Base-by-base conservation (phyloP, 345 rosid species). In the Linum usitatissimum region DNA sequence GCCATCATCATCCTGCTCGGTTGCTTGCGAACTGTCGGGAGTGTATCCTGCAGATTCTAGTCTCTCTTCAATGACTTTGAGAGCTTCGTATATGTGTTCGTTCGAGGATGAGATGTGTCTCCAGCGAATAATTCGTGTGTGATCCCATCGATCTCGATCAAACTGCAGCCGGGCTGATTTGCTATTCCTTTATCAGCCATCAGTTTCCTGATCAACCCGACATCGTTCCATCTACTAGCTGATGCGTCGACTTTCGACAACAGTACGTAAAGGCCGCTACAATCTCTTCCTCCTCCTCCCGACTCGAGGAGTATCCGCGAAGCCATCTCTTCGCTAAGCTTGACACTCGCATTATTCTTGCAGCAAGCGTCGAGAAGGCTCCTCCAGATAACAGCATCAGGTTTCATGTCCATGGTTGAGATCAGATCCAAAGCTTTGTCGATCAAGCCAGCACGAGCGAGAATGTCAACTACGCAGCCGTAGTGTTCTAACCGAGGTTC, bases 111-210 rank as follows among this genome's bases (percentile, higher is more conserved):
- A 9, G 85, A 77, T 0, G 89, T 83, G 70, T 88, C 97, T 66
- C 96, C 97, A 0, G 96, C 85, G 18, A 86, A 91, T 54, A 91
- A 80, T 68, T 91, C 90, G n/a, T 91, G 94, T 18, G 77, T 49
- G 36, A 73, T 36, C 30, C 94, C 94, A 38, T 78, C 69, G n/a
- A 88, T 71, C 76, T 91, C 97, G 30, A 86, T 80, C 57, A 75
- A 81, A 70, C 94, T 91, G 63, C 97, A 91, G 13, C 97, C 97
- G 0, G 96, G 97, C 68, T 88, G 85, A 77, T 86, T 88, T 4
- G 65, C 65, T 20, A 91, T 55, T 2, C 91, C 94, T 67, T 75
- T 79, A 56, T 86, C 88, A 0, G 73, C 76, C 90, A 91, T 86
- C 68, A 88, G 59, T 62, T 83, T 84, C 71, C 96, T 83, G 12